These are phyloP conservation scores for Candida khao-thaluensis DNA, from an alignment of 805 yeast species.

Conservation along the genomic window DNA sequence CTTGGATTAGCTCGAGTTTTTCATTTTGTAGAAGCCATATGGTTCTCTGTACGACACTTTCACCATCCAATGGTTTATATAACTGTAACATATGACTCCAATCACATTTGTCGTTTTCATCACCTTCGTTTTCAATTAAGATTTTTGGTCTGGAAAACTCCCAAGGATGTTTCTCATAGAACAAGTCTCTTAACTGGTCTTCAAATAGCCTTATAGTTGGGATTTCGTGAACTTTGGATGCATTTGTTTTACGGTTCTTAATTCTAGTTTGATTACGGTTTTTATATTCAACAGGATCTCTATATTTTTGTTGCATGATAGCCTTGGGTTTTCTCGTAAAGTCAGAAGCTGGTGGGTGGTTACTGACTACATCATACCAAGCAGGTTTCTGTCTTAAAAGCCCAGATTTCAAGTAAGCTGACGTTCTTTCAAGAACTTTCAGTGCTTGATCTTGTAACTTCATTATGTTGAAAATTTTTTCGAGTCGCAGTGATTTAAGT, in stretches of 20 bases:
- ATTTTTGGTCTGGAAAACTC: slow-evolving; percentile 88
- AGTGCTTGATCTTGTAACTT: slow-evolving; percentile 69
- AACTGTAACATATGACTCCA: slow-evolving; percentile 81
- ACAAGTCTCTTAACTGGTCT: slow-evolving; percentile 78
- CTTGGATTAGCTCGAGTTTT: slow-evolving; percentile 46
- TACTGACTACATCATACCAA: slow-evolving; percentile 85
- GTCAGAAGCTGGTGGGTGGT: slow-evolving; percentile 74
- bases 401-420: slow-evolving; percentile 71
- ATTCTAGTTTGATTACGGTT: slow-evolving; percentile 44
- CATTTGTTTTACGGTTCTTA: slow-evolving; percentile 32
- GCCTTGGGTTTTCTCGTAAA: slow-evolving; percentile 48
- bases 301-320: slow-evolving; percentile 24
- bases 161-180: slow-evolving; percentile 97
- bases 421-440: slow-evolving; percentile 75
- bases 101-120: slow-evolving; percentile 55
- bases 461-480: slow-evolving; percentile 32
- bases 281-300: slow-evolving; percentile 25
- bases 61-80: slow-evolving; percentile 80
- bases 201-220: slow-evolving; percentile 61
- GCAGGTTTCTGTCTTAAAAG: slow-evolving; percentile 72
- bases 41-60: slow-evolving; percentile 50
- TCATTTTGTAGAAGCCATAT: slow-evolving; percentile 32
- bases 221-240: slow-evolving; percentile 48
- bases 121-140: slow-evolving; percentile 71
- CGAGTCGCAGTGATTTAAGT: background rate